Evolutionary conservation across 257 asterid genomes (phyloP).

Genomic region (Solanum tarijense): DNA sequence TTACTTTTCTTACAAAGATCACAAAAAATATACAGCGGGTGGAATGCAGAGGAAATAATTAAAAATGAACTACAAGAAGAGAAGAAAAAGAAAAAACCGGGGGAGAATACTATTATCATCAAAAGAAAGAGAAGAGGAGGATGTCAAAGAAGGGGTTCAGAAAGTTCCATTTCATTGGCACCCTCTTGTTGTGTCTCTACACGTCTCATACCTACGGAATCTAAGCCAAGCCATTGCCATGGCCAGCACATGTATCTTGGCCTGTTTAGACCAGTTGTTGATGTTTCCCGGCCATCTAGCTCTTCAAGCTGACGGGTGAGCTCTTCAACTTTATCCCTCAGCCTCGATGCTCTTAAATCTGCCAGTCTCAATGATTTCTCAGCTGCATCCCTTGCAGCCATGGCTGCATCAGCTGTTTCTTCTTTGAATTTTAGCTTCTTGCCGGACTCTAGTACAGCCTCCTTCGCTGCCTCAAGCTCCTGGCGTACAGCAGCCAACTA

Average conservation of each 20-base stretch:
- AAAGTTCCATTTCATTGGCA: conserved; percentile 94
- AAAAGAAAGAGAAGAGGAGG: not conserved
- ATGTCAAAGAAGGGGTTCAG: conserved; percentile 79
- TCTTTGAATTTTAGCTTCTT: conserved; percentile 88
- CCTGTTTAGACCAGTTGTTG: conserved; percentile 41
- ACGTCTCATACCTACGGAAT: conserved; percentile 48
- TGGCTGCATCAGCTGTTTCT: conserved; percentile 93
- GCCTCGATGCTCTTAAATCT: conserved; percentile 69
- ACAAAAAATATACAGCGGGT: conserved; percentile 3
- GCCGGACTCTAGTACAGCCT: conserved; percentile 58
- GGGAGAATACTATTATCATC: not conserved
- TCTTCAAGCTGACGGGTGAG: conserved; percentile 82
- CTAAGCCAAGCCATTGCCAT: conserved; percentile 98
- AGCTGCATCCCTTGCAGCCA: conserved; percentile 97
- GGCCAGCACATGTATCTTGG: conserved; percentile 94
- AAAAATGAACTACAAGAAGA: not conserved
- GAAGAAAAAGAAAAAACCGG: not conserved
- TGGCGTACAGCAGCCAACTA: conserved; percentile 63
- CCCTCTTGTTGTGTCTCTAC: conserved; percentile 31
- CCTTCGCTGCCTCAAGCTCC: conserved; percentile 84
- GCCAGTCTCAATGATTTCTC: conserved; percentile 85
- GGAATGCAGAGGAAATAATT: not conserved
- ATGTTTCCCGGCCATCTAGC: conserved; percentile 46
- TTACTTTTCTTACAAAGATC: not conserved
- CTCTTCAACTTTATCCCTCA: conserved; percentile 90